Percentiles rank a stretch among this genome's conserved stretches.
Evolutionary conservation across 1,139 yeast genomes (phyloP).

Genomic region (Yueomyces sp.): DNA sequence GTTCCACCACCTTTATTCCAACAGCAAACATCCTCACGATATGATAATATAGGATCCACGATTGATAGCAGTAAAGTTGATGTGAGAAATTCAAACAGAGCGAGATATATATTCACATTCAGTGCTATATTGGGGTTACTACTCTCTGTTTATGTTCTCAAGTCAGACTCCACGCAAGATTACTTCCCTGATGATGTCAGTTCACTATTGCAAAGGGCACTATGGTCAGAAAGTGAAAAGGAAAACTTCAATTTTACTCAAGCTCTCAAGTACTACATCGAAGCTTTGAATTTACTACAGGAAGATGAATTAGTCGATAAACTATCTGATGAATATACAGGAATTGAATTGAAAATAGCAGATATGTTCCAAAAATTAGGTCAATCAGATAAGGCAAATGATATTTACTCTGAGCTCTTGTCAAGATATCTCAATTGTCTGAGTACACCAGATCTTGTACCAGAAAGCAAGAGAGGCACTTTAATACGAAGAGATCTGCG

Average conservation of each 20-base stretch:
- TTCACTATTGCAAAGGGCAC: constrained; percentile 44
- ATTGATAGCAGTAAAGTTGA: background rate
- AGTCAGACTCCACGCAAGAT: constrained; percentile 11
- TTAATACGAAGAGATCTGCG: constrained; percentile 61
- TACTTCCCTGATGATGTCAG: constrained; percentile 50
- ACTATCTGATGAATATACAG: constrained; percentile 63
- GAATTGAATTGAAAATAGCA: constrained; percentile 72
- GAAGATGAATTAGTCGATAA: constrained; percentile 34
- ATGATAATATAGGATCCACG: background rate
- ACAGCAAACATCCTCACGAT: background rate
- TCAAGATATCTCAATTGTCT: constrained; percentile 50
- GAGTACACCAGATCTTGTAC: constrained; percentile 25
- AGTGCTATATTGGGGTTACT: background rate
- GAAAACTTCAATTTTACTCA: constrained; percentile 45
- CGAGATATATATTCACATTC: background rate
- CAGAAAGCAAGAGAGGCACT: constrained; percentile 35
- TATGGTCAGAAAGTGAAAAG: constrained; percentile 74
- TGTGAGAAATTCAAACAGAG: background rate
- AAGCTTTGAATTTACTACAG: constrained; percentile 35
- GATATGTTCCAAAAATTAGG: constrained; percentile 70
- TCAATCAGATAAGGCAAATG: constrained; percentile 49
- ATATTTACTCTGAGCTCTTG: constrained; percentile 55
- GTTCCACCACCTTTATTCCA: too few species aligned
- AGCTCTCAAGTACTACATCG: constrained; percentile 59
- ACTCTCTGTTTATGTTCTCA: background rate